Evolutionary conservation across 306 rosid species (phyloP).

Genomic region (Parietaria judaica): DNA sequence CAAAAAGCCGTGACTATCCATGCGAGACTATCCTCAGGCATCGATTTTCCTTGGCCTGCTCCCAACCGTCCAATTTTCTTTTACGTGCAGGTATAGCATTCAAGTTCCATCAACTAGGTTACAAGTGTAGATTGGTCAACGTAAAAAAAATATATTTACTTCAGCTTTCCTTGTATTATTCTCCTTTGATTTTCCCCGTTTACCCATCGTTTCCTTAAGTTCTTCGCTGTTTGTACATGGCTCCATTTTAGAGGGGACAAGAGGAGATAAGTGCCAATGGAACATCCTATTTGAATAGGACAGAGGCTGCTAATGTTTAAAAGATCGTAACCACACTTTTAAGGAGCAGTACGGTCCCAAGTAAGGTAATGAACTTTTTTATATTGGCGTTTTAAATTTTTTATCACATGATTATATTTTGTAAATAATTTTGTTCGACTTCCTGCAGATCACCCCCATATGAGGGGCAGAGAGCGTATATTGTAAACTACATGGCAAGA

Average conservation of each 20-base stretch:
- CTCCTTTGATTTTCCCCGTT: not conserved
- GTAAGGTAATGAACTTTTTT: conserved; percentile 53
- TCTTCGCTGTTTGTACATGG: conserved; percentile 5
- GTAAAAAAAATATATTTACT: not conserved
- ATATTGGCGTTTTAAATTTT: not conserved
- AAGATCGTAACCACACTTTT: conserved; percentile 97
- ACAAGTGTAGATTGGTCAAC: not conserved
- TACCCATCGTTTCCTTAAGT: not conserved
- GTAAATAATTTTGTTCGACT: conserved; percentile 1
- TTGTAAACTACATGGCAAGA: conserved; percentile 94
- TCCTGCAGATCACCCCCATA: conserved; percentile 81
- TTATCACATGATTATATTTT: not conserved
- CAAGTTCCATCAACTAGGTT: not conserved
- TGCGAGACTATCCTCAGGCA: conserved; percentile 88
- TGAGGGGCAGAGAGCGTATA: conserved; percentile 95
- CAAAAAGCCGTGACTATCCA: conserved; percentile 96
- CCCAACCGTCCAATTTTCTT: conserved; percentile 99
- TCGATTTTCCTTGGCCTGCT: conserved; percentile 99
- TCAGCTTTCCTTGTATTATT: not conserved
- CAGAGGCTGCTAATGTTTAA: conserved; percentile 99
- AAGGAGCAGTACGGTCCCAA: conserved; percentile 92
- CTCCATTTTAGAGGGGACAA: conserved; percentile 87
- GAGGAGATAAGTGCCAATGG: conserved; percentile 99
- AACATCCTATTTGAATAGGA: conserved; percentile 92
- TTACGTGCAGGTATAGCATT: conserved; percentile 75